phyloP scores from a whole-genome alignment of 2,329 filamentous ascomycete genomes.

The Aspergillus jensenii region DNA sequence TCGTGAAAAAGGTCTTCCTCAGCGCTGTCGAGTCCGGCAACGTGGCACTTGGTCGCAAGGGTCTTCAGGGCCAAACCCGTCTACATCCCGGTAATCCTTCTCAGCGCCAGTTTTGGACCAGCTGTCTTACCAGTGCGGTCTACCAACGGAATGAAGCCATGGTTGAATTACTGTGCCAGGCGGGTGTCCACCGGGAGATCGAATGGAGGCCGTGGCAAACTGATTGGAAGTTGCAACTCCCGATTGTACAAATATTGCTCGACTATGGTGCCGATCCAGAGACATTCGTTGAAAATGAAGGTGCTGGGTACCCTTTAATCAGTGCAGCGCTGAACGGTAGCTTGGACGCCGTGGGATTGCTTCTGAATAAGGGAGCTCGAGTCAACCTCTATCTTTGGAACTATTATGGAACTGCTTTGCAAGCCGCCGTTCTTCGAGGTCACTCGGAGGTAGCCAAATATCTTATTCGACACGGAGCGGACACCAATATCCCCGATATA shows the following conservation, averaged over 20 bases:
- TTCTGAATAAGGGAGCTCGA: neutral
- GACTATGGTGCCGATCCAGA: neutral
- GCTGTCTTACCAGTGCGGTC: neutral
- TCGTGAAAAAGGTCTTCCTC: neutral
- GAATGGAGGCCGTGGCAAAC: neutral
- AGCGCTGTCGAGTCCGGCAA: neutral
- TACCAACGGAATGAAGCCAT: neutral
- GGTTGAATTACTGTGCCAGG: neutral
- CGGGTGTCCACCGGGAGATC: neutral
- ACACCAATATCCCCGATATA: neutral
- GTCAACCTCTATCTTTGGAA: fast-evolving
- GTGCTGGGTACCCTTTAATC: neutral
- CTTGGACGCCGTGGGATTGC: neutral
- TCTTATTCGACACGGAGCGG: neutral
- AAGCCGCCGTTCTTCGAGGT: neutral
- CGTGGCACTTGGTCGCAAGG: neutral
- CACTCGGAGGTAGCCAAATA: neutral
- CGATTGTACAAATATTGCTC: neutral
- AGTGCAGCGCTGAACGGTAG: neutral
- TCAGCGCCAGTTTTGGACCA: neutral
- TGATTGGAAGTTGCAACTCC: neutral
- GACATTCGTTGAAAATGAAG: neutral
- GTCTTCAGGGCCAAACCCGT: neutral
- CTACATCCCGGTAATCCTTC: neutral
- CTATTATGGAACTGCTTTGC: neutral